Conservation (phyloP, 2,329 filamentous ascomycete species). For the Venturia nashicola region DNA sequence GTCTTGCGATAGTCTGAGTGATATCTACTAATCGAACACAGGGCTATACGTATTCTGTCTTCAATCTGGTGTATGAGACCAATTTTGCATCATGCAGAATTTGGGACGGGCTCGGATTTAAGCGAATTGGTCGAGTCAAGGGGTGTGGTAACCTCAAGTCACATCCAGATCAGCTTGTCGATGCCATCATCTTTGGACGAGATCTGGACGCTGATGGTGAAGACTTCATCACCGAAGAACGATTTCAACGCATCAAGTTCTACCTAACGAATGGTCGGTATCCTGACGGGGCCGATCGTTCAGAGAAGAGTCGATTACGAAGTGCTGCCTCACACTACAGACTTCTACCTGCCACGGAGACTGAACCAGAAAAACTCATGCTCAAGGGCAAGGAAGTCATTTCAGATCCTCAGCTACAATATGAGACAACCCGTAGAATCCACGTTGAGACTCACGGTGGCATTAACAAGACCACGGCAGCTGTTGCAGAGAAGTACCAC, state of each 20-base stretch:
- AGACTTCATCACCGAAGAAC: conserved; percentile 82
- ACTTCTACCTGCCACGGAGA: conserved; percentile 39
- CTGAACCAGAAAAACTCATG: conserved; percentile 66
- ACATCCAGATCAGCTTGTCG: conserved; percentile 32
- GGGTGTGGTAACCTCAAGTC: conserved; percentile 38
- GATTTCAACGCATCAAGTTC: conserved; percentile 97
- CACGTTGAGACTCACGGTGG: conserved; percentile 73
- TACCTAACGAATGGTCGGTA: conserved; percentile 94
- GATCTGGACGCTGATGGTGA: conserved; percentile 53
- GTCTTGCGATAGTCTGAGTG: conserved; percentile 11
- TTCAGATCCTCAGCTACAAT: conserved; percentile 77
- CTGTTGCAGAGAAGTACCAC: conserved; percentile 86
- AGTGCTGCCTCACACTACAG: conserved; percentile 91
- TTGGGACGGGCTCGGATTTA: conserved; percentile 87
- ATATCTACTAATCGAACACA: conserved; percentile 17
- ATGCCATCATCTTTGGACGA: conserved; percentile 48
- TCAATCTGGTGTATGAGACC: conserved; percentile 90
- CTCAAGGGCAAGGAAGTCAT: conserved; percentile 97
- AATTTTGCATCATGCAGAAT: conserved; percentile 83
- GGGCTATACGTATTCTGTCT: conserved; percentile 85
- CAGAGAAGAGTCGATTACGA: conserved; percentile 87
- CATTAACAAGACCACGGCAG: conserved; percentile 96
- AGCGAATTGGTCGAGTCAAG: conserved; percentile 71
- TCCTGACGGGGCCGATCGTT: conserved; percentile 81
- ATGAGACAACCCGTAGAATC: conserved; percentile 69